These are phyloP conservation scores for Chloranthus sessilifolius DNA, from an alignment of 164 flowering plant genomes.

Conservation along the genomic window DNA sequence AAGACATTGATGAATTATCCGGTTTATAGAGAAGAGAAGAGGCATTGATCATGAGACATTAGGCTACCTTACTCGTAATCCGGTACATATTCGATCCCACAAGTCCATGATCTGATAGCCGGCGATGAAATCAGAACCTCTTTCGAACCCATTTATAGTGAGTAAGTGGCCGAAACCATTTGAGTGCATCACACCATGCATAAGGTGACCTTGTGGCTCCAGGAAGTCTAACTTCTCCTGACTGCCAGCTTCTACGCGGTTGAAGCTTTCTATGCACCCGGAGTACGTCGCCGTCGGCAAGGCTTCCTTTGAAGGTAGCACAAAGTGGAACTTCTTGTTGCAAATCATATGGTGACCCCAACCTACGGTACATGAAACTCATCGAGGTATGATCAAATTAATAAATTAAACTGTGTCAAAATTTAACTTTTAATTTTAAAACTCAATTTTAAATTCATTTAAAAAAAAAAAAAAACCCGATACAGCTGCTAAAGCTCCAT, in stretches of 20 bases:
- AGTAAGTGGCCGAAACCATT: constrained; percentile 93
- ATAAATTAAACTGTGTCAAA: not conserved
- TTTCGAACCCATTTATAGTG: constrained; percentile 62
- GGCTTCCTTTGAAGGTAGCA: constrained; percentile 69
- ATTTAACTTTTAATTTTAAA: too few relatives aligned
- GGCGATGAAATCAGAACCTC: constrained; percentile 47
- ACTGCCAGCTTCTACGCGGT: not conserved
- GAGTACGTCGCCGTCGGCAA: constrained; percentile 9
- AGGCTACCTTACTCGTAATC: constrained; percentile 63
- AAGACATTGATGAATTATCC: not conserved
- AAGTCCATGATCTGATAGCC: constrained; percentile 79
- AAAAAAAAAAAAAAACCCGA: not conserved
- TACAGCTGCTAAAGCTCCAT: not conserved
- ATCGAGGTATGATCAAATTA: not conserved
- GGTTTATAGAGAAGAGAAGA: not conserved
- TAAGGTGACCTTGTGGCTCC: constrained; percentile 48
- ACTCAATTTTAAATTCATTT: too few relatives aligned
- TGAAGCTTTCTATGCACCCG: not conserved
- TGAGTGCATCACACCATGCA: constrained; percentile 90
- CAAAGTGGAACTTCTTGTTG: constrained; percentile 81
- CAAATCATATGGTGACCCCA: constrained; percentile 91
- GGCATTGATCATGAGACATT: not conserved
- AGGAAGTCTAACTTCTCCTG: constrained; percentile 30
- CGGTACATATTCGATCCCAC: constrained; percentile 82
- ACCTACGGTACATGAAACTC: constrained; percentile 36